Base-by-base conservation (phyloP, 306 rosid genomes). In the Myrica gale region DNA sequence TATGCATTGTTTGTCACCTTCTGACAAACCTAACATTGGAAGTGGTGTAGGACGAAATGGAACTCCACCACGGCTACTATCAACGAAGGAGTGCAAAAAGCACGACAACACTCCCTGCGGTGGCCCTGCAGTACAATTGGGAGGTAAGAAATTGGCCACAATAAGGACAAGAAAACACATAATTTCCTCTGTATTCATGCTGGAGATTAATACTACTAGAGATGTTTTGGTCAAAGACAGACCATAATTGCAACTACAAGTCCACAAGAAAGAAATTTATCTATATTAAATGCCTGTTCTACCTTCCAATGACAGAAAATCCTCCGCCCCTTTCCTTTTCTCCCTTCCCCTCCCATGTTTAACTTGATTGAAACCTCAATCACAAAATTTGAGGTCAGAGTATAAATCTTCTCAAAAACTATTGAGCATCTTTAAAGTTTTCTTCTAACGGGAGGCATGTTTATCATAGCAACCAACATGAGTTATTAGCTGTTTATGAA, bases 1-100 rank as follows among this genome's bases (percentile, higher is more conserved):
- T 78, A 96, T 96, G 83, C 99, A 96, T 71, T 87, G 92, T 83
- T 96, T 96, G 86, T 96, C 99, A 57, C 92, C 93, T 78, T 90
- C 90, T 72, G 99, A 96, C 81, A 96, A 83, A 82, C 99, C 99
- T 84, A 96, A 77, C 17, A 78, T 19, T 7, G 99, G 99, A 74
- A 96, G 96, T 67, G 93, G 81, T 76, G 96, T 72, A 44, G 99
- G 97, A 76, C 82, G 93, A 74, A 96, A 92, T 46, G 98, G 98
- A 43, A 89, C 57, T 81, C 99, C 97, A 69, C 93, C 96, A 72
- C 88, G 99, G 75, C 99, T 82, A 66, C 92, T 95, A 65, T 88
- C 96, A 75, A 96, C 93, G 81, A 96, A 96, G 17, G 97, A 90
- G 85, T 90, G 99, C 88, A 96, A 83, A 82, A 92, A 88, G 85